Percentiles rank a stretch among this genome's conserved stretches.
phyloP scores from a whole-genome alignment of 164 flowering plant species.

The Chimonanthus salicifolius region DNA sequence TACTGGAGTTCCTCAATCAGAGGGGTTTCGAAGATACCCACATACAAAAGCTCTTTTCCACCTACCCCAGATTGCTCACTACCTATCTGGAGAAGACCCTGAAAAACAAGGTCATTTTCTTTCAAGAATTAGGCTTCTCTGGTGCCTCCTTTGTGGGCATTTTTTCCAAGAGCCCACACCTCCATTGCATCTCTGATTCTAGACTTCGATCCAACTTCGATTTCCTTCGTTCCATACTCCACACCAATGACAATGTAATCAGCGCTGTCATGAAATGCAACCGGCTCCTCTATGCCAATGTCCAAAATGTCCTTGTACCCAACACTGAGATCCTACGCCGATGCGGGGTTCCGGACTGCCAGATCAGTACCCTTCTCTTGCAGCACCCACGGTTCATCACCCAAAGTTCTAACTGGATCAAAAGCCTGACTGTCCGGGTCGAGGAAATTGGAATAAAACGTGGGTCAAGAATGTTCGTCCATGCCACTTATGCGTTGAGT shows the following conservation, averaged over 20 bases:
- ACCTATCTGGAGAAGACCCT: slow-evolving; percentile 6
- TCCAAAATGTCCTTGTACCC: not conserved
- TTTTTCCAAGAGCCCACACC: not conserved
- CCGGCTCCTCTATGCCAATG: not conserved
- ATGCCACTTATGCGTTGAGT: slow-evolving; percentile 2
- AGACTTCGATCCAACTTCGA: not conserved
- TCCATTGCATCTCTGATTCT: not conserved
- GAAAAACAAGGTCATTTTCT: slow-evolving; percentile 2
- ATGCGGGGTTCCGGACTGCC: not conserved
- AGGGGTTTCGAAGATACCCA: slow-evolving; percentile 15
- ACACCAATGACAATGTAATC: not conserved
- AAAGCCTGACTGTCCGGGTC: not conserved
- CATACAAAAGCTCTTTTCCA: slow-evolving; percentile 3
- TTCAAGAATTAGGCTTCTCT: slow-evolving; percentile 12
- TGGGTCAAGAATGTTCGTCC: slow-evolving; percentile 7
- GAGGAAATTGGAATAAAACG: slow-evolving; percentile 7
- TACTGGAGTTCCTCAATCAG: slow-evolving; percentile 2
- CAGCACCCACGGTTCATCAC: slow-evolving; percentile 1
- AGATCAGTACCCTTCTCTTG: slow-evolving; percentile 1
- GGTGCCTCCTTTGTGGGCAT: slow-evolving; percentile 2
- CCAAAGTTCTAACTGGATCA: not conserved
- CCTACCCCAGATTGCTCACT: not conserved
- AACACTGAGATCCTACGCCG: slow-evolving; percentile 4
- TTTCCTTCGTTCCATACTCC: not conserved
- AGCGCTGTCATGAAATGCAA: slow-evolving; percentile 2